phyloP scores from a whole-genome alignment of 441 rosid species.

The Melastoma candidum region DNA sequence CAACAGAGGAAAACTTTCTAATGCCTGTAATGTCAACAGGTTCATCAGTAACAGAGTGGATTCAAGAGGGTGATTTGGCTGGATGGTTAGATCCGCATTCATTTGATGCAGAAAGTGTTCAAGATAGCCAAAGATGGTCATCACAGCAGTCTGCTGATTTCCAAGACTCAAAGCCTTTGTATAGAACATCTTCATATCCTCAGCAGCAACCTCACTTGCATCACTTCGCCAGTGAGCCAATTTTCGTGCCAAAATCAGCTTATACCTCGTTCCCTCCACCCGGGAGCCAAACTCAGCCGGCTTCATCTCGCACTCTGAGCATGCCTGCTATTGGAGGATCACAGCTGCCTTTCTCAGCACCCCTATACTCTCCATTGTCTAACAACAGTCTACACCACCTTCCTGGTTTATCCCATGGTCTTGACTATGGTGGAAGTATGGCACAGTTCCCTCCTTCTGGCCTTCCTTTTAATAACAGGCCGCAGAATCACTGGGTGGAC shows the following conservation, averaged over 20 bases:
- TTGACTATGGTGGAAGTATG: conserved; percentile 44
- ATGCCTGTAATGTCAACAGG: conserved; percentile 33
- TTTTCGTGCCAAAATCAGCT: conserved; percentile 47
- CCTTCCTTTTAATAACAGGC: conserved; percentile 28
- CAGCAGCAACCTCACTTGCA: conserved; percentile 54
- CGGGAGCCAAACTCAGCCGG: conserved; percentile 45
- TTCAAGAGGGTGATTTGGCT: conserved; percentile 64
- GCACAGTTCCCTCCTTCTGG: conserved; percentile 40
- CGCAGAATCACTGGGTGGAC: conserved; percentile 69
- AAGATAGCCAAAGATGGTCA: conserved; percentile 68
- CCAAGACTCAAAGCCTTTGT: conserved; percentile 52
- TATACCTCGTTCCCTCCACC: conserved; percentile 79
- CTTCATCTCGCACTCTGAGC: conserved; percentile 27
- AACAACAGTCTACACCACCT: conserved; percentile 38
- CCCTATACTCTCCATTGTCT: conserved; percentile 47
- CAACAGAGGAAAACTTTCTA: not conserved
- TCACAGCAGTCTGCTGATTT: conserved; percentile 47
- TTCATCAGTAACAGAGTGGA: conserved; percentile 83
- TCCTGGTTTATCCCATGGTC: conserved; percentile 50
- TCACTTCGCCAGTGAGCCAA: conserved; percentile 64
- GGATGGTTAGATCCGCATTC: conserved; percentile 66
- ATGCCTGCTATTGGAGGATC: conserved; percentile 39
- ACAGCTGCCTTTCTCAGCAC: conserved; percentile 42
- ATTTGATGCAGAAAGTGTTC: conserved; percentile 40
- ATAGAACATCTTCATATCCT: conserved; percentile 86